Evolutionary conservation across 2,329 filamentous ascomycete species (phyloP).

Genomic region (Fusarium tuaranense): DNA sequence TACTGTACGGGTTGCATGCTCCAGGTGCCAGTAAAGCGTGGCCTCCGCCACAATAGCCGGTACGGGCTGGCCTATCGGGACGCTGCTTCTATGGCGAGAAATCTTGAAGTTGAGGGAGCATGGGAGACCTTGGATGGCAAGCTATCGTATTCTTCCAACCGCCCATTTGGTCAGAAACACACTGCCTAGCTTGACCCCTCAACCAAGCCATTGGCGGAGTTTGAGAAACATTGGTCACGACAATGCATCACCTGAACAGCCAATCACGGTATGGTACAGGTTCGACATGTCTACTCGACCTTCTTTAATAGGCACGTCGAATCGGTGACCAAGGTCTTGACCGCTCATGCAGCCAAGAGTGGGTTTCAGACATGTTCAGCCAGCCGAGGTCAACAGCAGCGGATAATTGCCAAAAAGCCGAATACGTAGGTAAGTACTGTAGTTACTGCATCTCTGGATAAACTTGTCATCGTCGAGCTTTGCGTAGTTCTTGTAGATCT

Average conservation of each 20-base stretch:
- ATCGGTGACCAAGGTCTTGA: slow-evolving; percentile 22
- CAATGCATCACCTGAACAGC: neutral
- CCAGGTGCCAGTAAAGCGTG: neutral
- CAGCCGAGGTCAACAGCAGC: slow-evolving; percentile 3
- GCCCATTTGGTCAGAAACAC: neutral
- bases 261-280: neutral
- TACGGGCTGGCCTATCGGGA: slow-evolving; percentile 29
- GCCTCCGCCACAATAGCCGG: neutral
- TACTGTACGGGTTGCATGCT: neutral
- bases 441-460: slow-evolving; percentile 1
- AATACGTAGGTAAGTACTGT: neutral
- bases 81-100: neutral
- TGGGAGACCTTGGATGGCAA: slow-evolving; percentile 9
- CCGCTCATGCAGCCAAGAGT: slow-evolving; percentile 34
- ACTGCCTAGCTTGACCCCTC: neutral
- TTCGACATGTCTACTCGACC: slow-evolving; percentile 10
- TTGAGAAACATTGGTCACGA: neutral
- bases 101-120: neutral
- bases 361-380: slow-evolving; percentile 16
- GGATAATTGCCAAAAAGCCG: neutral
- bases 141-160: neutral
- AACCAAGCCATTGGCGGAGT: slow-evolving; percentile 9
- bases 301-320: slow-evolving; percentile 33
- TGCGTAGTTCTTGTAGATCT: slow-evolving; percentile 18
- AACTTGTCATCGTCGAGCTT: neutral